phyloP scores from a whole-genome alignment of 768 basidiomycete species.

The Cubamyces lactineus region DNA sequence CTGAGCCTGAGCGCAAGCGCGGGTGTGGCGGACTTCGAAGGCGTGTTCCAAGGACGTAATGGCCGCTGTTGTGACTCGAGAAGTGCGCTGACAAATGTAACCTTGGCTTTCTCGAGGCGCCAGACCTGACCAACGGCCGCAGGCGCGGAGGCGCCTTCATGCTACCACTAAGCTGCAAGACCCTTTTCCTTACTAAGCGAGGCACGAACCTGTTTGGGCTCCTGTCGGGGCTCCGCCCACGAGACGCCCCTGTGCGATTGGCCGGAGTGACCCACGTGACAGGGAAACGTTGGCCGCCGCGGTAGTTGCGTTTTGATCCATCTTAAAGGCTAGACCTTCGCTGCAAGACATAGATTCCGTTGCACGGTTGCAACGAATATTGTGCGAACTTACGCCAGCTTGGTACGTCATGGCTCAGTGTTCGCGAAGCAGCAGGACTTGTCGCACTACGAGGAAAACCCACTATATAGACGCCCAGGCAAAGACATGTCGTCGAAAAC shows the following conservation, averaged over 20 bases:
- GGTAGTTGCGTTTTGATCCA: neutral
- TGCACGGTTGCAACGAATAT: neutral
- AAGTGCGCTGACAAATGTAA: conserved; percentile 9
- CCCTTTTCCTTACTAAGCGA: conserved; percentile 17
- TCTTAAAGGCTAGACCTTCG: neutral
- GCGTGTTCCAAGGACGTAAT: conserved; percentile 16
- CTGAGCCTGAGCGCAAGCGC: conserved; percentile 6
- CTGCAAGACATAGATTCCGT: neutral
- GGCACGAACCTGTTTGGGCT: conserved; percentile 8
- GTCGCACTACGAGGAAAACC: neutral
- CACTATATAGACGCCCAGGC: neutral
- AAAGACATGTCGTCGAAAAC: neutral
- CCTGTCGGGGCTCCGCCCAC: conserved; percentile 4
- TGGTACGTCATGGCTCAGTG: neutral
- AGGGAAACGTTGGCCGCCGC: neutral
- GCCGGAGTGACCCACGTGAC: conserved; percentile 1
- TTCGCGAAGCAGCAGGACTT: neutral
- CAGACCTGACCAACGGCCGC: neutral
- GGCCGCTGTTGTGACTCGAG: conserved; percentile 16
- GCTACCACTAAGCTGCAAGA: neutral
- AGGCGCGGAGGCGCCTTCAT: neutral
- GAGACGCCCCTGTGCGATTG: conserved; percentile 4
- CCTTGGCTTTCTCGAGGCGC: neutral
- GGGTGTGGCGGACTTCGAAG: conserved; percentile 15
- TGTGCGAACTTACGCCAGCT: neutral